Conservation (phyloP, 2,329 filamentous ascomycete genomes). For the Neofusicoccum laricinum region DNA sequence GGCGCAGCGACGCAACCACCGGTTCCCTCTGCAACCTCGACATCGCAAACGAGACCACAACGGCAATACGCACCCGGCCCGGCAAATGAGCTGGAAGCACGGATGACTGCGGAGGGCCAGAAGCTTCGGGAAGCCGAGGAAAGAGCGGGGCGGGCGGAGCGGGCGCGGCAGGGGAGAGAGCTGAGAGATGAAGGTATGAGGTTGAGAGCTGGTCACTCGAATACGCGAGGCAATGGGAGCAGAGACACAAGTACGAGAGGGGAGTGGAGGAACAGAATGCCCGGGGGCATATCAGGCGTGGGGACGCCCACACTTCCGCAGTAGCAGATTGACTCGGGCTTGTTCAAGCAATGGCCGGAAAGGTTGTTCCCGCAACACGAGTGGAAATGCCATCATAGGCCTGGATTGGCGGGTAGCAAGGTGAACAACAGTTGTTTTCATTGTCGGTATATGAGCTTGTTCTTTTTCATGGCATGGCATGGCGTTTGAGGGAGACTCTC, state of each 20-base stretch:
- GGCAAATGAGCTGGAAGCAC: conserved; percentile 27
- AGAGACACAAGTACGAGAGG: background rate
- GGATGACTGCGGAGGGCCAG: conserved; percentile 35
- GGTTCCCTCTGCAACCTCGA: conserved; percentile 17
- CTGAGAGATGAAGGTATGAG: background rate
- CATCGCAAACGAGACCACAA: background rate
- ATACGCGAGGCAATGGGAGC: background rate
- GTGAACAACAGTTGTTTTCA: background rate
- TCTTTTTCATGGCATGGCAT: background rate
- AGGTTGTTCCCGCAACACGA: too few species aligned
- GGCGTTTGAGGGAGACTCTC: background rate
- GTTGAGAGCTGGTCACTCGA: background rate
- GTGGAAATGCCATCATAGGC: too few species aligned
- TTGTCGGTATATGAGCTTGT: background rate
- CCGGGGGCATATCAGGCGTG: background rate
- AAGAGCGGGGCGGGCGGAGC: conserved; percentile 20
- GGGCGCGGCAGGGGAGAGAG: conserved; percentile 1
- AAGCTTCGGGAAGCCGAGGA: conserved; percentile 37
- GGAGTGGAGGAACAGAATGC: conserved; percentile 1
- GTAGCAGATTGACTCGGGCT: too few species aligned
- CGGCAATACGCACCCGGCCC: background rate
- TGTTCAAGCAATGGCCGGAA: too few species aligned
- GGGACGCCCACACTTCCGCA: background rate
- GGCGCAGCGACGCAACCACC: background rate
- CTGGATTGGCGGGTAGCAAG: background rate